These are phyloP conservation scores for Kwoniella shivajii DNA, from an alignment of 1,284 basidiomycete genomes.

Conservation along the genomic window DNA sequence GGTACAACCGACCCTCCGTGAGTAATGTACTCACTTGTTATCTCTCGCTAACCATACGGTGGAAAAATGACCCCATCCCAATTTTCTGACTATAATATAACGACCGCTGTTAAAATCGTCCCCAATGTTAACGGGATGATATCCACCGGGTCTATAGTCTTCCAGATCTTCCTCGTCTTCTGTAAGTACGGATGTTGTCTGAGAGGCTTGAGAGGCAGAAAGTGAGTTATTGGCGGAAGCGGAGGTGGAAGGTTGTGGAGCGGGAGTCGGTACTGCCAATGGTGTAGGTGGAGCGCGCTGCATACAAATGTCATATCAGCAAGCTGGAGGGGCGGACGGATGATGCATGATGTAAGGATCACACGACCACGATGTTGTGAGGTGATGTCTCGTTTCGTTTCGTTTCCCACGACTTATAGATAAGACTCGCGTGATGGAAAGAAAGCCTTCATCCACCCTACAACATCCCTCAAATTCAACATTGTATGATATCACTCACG, in stretches of 20 bases:
- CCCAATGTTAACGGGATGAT: conserved; percentile 95
- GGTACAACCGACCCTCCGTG: neutral
- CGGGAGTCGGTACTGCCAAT: conserved; percentile 23
- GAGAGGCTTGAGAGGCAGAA: conserved; percentile 25
- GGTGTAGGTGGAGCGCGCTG: conserved; percentile 20
- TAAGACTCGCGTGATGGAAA: conserved; percentile 6
- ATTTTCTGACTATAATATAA: conserved; percentile 90
- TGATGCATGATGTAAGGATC: neutral
- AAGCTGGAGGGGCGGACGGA: neutral
- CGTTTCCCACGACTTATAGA: conserved; percentile 1
- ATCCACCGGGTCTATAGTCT: conserved; percentile 87
- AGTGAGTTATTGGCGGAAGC: conserved; percentile 36
- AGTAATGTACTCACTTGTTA: conserved; percentile 65
- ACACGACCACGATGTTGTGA: neutral
- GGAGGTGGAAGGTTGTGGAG: conserved; percentile 23
- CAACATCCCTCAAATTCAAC: neutral
- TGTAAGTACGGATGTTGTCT: conserved; percentile 50
- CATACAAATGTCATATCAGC: neutral
- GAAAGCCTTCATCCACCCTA: neutral
- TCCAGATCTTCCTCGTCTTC: conserved; percentile 56
- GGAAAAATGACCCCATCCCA: conserved; percentile 97
- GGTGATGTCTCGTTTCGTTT: no score
- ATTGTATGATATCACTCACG: conserved; percentile 5
- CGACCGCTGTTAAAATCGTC: conserved; percentile 85
- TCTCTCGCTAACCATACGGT: conserved; percentile 92